Percentiles rank a stretch among this genome's conserved stretches.
These are phyloP conservation scores for Tetrapisispora fleetii DNA, from an alignment of 805 yeast species.

Conservation along the genomic window DNA sequence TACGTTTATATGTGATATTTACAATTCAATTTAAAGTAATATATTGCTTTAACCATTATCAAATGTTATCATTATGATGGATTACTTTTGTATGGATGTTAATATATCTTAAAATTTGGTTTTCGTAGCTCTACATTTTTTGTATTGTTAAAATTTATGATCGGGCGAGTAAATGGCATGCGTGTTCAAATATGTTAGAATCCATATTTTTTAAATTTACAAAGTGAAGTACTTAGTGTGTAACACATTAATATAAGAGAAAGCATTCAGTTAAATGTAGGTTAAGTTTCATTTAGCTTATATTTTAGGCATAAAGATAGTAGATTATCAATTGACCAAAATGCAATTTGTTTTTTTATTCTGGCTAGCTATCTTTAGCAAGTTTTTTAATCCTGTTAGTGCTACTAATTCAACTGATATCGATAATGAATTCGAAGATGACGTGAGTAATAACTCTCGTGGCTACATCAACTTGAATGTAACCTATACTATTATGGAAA, in stretches of 20 bases:
- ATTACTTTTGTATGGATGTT: too few species aligned
- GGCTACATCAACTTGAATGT: constrained; percentile 33
- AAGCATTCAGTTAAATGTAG: too few species aligned
- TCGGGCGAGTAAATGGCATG: neutral
- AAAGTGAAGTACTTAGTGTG: too few species aligned
- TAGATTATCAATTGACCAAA: neutral
- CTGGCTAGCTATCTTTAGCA: constrained; percentile 1
- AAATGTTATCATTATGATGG: too few species aligned
- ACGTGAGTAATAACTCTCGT: constrained; percentile 3
- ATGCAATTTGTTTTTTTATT: constrained; percentile 1
- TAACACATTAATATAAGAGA: too few species aligned
- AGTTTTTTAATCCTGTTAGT: neutral
- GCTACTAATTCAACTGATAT: neutral
- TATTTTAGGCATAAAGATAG: neutral
- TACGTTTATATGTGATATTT: too few species aligned
- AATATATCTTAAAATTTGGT: too few species aligned
- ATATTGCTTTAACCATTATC: too few species aligned
- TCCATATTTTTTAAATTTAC: neutral
- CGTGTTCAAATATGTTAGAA: neutral
- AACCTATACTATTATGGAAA: constrained; percentile 40
- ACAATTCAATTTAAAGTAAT: too few species aligned
- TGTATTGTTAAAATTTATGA: too few species aligned
- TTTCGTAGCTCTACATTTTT: too few species aligned
- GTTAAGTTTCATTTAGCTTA: too few species aligned
- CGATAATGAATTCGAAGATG: neutral